Evolutionary conservation across 441 rosid species (phyloP).

Genomic region (Erysimum cheiri): DNA sequence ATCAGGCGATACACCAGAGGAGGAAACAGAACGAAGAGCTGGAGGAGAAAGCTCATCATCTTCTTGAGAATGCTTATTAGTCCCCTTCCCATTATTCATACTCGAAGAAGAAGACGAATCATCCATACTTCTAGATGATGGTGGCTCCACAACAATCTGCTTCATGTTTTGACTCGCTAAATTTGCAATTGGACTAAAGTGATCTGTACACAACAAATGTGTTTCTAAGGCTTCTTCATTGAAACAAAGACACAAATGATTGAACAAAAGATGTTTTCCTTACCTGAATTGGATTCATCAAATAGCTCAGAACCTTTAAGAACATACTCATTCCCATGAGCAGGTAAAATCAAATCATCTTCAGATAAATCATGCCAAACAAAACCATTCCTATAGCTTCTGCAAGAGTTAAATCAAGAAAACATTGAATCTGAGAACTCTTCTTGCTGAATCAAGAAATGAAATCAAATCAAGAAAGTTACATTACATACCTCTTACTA

Average conservation of each 20-base stretch:
- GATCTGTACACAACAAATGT: constrained; percentile 47
- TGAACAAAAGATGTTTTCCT: background rate
- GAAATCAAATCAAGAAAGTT: background rate
- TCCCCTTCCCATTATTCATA: constrained; percentile 66
- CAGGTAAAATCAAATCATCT: constrained; percentile 70
- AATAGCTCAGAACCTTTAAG: constrained; percentile 80
- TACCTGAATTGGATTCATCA: constrained; percentile 74
- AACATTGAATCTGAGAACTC: constrained; percentile 14
- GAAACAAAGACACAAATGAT: background rate
- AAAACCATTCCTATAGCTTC: constrained; percentile 80
- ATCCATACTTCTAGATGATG: constrained; percentile 79
- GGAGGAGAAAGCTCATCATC: constrained; percentile 86
- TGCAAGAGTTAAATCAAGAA: constrained; percentile 40
- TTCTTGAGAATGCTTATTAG: constrained; percentile 72
- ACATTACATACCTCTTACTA: constrained; percentile 54
- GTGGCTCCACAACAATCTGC: constrained; percentile 73
- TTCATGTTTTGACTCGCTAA: constrained; percentile 56
- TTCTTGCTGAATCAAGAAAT: background rate
- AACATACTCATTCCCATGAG: constrained; percentile 73
- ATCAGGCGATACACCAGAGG: constrained; percentile 66
- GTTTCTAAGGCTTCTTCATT: background rate
- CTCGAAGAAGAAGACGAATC: constrained; percentile 88
- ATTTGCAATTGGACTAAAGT: constrained; percentile 52
- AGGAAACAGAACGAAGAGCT: constrained; percentile 57
- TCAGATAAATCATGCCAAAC: constrained; percentile 80